Conservation (phyloP, 257 asterid genomes). For the Lycium barbarum region DNA sequence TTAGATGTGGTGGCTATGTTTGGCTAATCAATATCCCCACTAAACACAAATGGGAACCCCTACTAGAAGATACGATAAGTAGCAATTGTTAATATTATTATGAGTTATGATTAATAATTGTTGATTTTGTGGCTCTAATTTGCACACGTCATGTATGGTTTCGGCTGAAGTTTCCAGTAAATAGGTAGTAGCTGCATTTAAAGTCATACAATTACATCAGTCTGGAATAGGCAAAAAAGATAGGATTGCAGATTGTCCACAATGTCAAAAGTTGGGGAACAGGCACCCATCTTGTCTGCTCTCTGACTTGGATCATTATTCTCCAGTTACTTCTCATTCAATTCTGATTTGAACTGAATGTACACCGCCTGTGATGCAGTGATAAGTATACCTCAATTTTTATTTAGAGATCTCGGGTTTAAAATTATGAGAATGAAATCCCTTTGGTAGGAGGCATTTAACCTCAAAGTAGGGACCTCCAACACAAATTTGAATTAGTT, state of each 20-base stretch:
- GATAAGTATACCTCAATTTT: no score
- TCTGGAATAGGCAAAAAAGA: neutral
- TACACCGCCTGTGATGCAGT: no score
- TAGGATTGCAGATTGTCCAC: neutral
- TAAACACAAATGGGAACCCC: neutral
- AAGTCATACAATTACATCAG: neutral
- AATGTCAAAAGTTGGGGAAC: conserved; percentile 22
- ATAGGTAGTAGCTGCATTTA: neutral
- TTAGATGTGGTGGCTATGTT: conserved; percentile 7
- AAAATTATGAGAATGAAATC: no score
- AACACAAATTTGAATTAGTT: no score
- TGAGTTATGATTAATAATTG: neutral
- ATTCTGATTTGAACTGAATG: no score
- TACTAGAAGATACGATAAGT: neutral
- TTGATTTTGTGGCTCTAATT: conserved; percentile 24
- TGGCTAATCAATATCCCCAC: neutral
- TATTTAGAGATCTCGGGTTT: no score
- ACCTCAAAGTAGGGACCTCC: no score
- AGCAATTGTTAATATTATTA: neutral
- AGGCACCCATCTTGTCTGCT: neutral
- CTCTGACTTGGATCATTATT: neutral
- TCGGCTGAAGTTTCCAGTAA: conserved; percentile 29
- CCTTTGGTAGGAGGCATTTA: no score
- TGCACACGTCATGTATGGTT: neutral
- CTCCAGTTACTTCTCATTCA: neutral